A percentile compares a stretch with the other conserved stretches of the same genome.
Conservation (phyloP, 208 protist genomes). For the Trypanosoma lewisi region DNA sequence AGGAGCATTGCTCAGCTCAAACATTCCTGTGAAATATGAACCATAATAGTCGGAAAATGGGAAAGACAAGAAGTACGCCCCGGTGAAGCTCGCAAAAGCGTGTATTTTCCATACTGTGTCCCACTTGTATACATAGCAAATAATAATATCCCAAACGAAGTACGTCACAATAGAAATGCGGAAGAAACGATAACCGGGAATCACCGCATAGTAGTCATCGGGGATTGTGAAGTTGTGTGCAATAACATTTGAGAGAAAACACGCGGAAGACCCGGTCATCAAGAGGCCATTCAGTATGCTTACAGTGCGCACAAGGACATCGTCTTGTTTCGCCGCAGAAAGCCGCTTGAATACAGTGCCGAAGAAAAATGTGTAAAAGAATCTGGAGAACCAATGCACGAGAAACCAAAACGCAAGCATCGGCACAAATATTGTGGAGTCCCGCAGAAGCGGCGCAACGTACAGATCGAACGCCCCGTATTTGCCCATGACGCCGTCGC, state of each 20-base stretch:
- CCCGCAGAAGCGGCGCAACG: constrained; percentile 54
- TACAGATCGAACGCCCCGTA: constrained; percentile 70
- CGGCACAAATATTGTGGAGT: constrained; percentile 48
- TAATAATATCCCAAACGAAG: constrained; percentile 80
- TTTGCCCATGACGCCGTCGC: constrained; percentile 14
- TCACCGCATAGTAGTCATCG: constrained; percentile 42
- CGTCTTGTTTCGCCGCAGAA: constrained; percentile 32
- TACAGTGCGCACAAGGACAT: constrained; percentile 64
- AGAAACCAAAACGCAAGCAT: constrained; percentile 63
- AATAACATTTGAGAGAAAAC: constrained; percentile 54
- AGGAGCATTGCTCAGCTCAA: constrained; percentile 77
- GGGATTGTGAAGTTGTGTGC: constrained; percentile 29
- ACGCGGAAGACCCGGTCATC: constrained; percentile 54
- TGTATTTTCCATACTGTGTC: constrained; percentile 71
- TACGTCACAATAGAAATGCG: constrained; percentile 68
- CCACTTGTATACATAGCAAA: constrained; percentile 79
- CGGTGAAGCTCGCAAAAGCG: constrained; percentile 63
- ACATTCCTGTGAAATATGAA: constrained; percentile 84
- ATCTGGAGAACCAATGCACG: constrained; percentile 34
- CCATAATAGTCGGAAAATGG: constrained; percentile 72
- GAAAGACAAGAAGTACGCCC: constrained; percentile 67
- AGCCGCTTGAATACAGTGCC: constrained; percentile 38
- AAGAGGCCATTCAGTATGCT: constrained; percentile 68
- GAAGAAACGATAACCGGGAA: constrained; percentile 66
- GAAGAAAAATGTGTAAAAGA: constrained; percentile 33